These are phyloP conservation scores for Cyberlindnera bimundalis DNA, from an alignment of 805 yeast species.

Conservation along the genomic window DNA sequence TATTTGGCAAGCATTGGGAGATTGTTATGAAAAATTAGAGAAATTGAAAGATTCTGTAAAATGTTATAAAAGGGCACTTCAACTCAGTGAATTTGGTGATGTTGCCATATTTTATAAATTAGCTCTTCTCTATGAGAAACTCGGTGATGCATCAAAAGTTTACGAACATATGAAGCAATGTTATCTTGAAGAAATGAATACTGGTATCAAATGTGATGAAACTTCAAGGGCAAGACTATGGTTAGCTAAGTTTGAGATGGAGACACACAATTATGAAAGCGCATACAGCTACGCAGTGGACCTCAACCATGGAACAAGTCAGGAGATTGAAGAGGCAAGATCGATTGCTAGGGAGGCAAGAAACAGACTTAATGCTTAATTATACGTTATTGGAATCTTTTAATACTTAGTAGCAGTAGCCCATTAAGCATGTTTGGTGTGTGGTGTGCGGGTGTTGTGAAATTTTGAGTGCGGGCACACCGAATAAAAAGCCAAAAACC, in stretches of 20 bases:
- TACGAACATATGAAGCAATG: constrained; percentile 43
- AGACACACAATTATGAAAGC: constrained; percentile 51
- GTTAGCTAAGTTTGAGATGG: constrained; percentile 71
- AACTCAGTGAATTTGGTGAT: constrained; percentile 52
- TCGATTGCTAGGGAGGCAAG: constrained; percentile 77
- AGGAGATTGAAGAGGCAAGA: constrained; percentile 86
- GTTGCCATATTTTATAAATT: constrained; percentile 57
- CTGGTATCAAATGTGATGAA: constrained; percentile 62
- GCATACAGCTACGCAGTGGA: constrained; percentile 76
- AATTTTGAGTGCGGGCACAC: not conserved
- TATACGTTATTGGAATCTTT: no score
- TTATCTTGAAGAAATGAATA: constrained; percentile 53
- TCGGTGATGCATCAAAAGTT: constrained; percentile 37
- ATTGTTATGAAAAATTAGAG: constrained; percentile 78
- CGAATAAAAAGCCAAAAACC: constrained; percentile 1
- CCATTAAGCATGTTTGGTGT: no score
- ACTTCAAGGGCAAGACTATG: constrained; percentile 79
- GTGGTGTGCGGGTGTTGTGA: constrained; percentile 2
- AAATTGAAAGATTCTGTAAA: constrained; percentile 71
- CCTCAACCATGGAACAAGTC: constrained; percentile 69
- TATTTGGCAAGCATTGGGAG: constrained; percentile 95
- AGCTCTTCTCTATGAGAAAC: constrained; percentile 61
- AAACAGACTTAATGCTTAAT: constrained; percentile 38
- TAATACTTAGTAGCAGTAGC: no score
- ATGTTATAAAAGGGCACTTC: constrained; percentile 75